Base-by-base conservation (phyloP, 2,329 filamentous ascomycete genomes). In the Chalaropsis thielavioides region DNA sequence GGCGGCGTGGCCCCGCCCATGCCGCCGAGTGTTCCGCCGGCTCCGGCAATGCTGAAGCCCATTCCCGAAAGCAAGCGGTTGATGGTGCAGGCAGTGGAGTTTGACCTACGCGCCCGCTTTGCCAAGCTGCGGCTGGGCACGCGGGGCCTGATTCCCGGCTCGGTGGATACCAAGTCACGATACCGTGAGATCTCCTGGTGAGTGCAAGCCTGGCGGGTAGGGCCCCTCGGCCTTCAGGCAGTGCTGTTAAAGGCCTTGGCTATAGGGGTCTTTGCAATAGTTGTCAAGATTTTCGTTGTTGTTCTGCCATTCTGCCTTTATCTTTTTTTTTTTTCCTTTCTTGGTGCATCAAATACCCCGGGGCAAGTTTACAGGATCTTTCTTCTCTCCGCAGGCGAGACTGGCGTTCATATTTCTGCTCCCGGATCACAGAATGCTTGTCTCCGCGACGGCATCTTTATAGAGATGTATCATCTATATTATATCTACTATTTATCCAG, bases 81-180 rank as follows among this genome's bases (percentile, higher is more conserved):
- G 65, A 83, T 83, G 76, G 76, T 84, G 58, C 76, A 79, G 65
- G 74, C 79, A 0, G 80, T 82, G 22, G 79, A 83, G 68, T 84
- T 84, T 69, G 79, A 84, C 69, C 74, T 84, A 60, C 78, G 79
- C 40, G 75, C 78, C 61, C 77, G 79, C 58, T 75, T 73, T 63
- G 82, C 82, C 3, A 72, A 75, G 10, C 72, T 84, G 31, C 74
- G 77, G 67, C 81, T 83, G 40, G 82, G 82, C n/a, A 81, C 80
- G 8, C 74, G 82, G 49, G 78, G 78, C 6, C 71, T 81, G n/a
- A 76, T 74, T 3, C 75, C 76, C 0, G 80, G 77, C 0, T 72
- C 75, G 64, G 74, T 72, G 0, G 81, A 84, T 69, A 68, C 75
- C 40, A 79, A 80, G 68, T 78, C 76, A 4, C 75, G 75, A n/a